These are phyloP conservation scores for Chlorophyllum brunneum DNA, from an alignment of 768 basidiomycete species.

Conservation along the genomic window DNA sequence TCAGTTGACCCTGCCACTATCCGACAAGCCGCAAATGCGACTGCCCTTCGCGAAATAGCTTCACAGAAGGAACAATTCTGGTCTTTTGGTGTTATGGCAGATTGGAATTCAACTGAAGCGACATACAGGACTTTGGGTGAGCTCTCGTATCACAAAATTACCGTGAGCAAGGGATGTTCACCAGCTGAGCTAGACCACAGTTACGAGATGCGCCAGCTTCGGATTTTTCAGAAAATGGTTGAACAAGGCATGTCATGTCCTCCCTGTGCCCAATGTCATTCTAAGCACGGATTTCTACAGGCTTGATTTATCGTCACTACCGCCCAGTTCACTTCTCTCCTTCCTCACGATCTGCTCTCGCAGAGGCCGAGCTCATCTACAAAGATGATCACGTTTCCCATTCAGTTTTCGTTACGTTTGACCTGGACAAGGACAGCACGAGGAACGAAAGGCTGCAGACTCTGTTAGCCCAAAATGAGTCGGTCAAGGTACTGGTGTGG, in stretches of 20 bases:
- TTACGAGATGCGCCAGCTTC: slow-evolving; percentile 87
- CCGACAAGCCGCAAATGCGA: slow-evolving; percentile 64
- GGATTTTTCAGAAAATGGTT: slow-evolving; percentile 86
- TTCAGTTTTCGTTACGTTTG: slow-evolving; percentile 83
- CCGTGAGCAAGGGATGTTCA: not conserved
- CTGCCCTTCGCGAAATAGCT: slow-evolving; percentile 69
- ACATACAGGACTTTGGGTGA: slow-evolving; percentile 87
- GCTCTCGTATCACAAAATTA: slow-evolving; percentile 2
- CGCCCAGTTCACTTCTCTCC: slow-evolving; percentile 95
- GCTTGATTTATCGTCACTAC: slow-evolving; percentile 79
- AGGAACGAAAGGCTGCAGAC: slow-evolving; percentile 25
- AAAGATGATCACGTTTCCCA: slow-evolving; percentile 85
- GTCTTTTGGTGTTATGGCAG: slow-evolving; percentile 86
- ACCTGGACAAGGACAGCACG: slow-evolving; percentile 36
- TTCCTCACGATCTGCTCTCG: slow-evolving; percentile 88
- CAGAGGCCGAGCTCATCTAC: slow-evolving; percentile 92
- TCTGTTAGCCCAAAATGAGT: slow-evolving; percentile 24
- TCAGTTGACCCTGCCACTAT: slow-evolving; percentile 55
- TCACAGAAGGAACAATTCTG: slow-evolving; percentile 78
- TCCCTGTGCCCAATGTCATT: not conserved
- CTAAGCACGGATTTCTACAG: slow-evolving; percentile 29
- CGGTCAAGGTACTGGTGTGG: slow-evolving; percentile 76
- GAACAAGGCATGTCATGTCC: slow-evolving; percentile 52
- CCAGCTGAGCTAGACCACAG: slow-evolving; percentile 54
- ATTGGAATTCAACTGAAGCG: slow-evolving; percentile 61